These are phyloP conservation scores for Diplosphaera chodatii DNA, from an alignment of 139 green algal species.

Conservation along the genomic window DNA sequence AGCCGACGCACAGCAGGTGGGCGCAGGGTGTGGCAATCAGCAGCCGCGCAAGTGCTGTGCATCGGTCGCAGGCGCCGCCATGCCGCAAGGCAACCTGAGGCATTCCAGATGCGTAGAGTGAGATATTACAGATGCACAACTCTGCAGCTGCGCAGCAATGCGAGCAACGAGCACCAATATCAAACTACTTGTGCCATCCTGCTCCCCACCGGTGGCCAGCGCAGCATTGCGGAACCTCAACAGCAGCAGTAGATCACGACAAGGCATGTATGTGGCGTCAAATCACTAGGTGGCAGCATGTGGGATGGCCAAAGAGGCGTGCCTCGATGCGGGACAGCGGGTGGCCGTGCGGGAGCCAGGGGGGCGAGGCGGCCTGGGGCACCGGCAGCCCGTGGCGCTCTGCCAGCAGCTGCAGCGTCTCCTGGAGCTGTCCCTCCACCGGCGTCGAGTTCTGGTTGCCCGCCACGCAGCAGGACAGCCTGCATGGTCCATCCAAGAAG, in stretches of 20 bases:
- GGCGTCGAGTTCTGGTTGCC: slow-evolving; percentile 49
- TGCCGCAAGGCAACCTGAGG: slow-evolving; percentile 32
- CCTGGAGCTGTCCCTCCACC: slow-evolving; percentile 38
- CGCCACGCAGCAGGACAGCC: slow-evolving; percentile 75
- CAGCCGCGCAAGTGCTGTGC: slow-evolving; percentile 28
- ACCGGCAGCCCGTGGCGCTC: slow-evolving; percentile 1
- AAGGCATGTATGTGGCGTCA: too few relatives aligned
- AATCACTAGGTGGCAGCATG: too few relatives aligned
- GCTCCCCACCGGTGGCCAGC: too few relatives aligned
- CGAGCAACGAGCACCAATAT: too few relatives aligned
- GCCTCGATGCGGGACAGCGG: slow-evolving; percentile 51
- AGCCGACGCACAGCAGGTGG: slow-evolving; percentile 82
- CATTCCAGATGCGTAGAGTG: too few relatives aligned
- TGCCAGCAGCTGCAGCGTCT: slow-evolving; percentile 49
- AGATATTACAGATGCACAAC: too few relatives aligned
- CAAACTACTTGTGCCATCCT: too few relatives aligned
- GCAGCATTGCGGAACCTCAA: too few relatives aligned
- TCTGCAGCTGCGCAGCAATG: too few relatives aligned
- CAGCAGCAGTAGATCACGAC: too few relatives aligned
- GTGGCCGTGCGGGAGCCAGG: slow-evolving; percentile 39
- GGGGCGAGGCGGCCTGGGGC: not conserved
- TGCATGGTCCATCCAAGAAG: not conserved
- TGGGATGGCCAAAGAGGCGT: too few relatives aligned
- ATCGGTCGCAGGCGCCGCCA: slow-evolving; percentile 45
- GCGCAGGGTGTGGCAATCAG: slow-evolving; percentile 82